Percentiles rank a stretch among this genome's conserved stretches.
Evolutionary conservation across 1,284 basidiomycete species (phyloP).

Genomic region (Phaffia rhodozyma): DNA sequence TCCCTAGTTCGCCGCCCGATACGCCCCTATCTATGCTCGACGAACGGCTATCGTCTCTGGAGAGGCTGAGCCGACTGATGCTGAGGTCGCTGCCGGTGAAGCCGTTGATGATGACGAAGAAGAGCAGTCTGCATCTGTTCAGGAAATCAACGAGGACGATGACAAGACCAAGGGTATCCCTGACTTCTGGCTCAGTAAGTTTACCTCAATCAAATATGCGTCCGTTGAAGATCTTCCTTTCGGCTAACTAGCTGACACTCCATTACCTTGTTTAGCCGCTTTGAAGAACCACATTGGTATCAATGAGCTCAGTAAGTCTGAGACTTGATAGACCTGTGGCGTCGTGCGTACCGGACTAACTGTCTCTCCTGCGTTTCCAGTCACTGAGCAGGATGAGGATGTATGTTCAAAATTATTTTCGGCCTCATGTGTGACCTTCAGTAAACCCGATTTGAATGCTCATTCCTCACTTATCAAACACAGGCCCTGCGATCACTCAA

Average conservation of each 20-base stretch:
- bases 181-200: conserved; percentile 62
- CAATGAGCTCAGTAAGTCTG: conserved; percentile 49
- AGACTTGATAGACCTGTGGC: neutral
- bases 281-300: conserved; percentile 82
- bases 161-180: conserved; percentile 54
- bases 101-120: conserved; percentile 35
- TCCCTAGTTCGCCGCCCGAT: conserved; percentile 64
- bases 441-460: neutral
- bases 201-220: neutral
- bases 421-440: conserved; percentile 24
- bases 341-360: neutral
- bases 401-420: conserved; percentile 27
- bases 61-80: conserved; percentile 55
- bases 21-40: conserved; percentile 78
- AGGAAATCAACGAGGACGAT: conserved; percentile 26
- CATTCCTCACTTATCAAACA: neutral
- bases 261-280: conserved; percentile 51
- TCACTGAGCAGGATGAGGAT: conserved; percentile 82
- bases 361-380: neutral
- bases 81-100: conserved; percentile 75
- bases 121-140: conserved; percentile 18
- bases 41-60: conserved; percentile 75
- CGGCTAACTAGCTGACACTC: neutral
- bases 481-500: conserved; percentile 49
- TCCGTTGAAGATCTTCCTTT: neutral